phyloP scores from a whole-genome alignment of 805 yeast species.

The Clavispora fructus region DNA sequence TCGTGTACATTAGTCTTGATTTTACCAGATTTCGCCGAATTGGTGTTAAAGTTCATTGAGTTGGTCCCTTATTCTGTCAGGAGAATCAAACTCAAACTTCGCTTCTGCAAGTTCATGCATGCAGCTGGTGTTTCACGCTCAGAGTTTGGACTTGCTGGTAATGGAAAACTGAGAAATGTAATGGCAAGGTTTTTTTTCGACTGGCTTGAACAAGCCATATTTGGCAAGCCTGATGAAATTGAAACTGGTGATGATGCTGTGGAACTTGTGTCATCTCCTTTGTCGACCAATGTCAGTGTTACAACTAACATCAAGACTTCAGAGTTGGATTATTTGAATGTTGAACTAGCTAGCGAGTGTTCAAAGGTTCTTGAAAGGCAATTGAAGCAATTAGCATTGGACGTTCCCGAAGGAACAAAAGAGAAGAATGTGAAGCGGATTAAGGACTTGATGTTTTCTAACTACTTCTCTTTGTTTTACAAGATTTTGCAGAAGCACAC shows the following conservation, averaged over 20 bases:
- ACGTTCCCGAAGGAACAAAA: conserved; percentile 50
- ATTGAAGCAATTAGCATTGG: conserved; percentile 53
- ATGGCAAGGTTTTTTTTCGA: conserved; percentile 43
- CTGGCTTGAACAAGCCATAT: conserved; percentile 53
- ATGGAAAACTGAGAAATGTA: conserved; percentile 42
- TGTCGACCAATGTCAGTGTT: neutral
- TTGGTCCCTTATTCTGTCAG: conserved; percentile 23
- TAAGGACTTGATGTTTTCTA: conserved; percentile 59
- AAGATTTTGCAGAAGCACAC: conserved; percentile 46
- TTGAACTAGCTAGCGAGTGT: conserved; percentile 62
- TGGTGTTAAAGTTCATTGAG: conserved; percentile 23
- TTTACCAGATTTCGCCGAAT: conserved; percentile 25
- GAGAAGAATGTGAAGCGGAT: conserved; percentile 50
- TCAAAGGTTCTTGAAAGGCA: conserved; percentile 53
- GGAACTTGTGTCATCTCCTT: conserved; percentile 1
- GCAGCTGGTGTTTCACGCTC: conserved; percentile 30
- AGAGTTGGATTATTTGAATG: conserved; percentile 44
- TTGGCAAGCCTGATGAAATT: conserved; percentile 23
- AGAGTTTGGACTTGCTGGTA: conserved; percentile 37
- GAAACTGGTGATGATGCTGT: neutral
- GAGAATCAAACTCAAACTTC: conserved; percentile 35
- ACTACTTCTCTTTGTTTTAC: conserved; percentile 60
- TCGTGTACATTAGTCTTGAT: conserved; percentile 28
- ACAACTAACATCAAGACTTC: conserved; percentile 1
- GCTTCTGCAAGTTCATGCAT: conserved; percentile 36